Percentiles rank a stretch among this genome's conserved stretches.
phyloP scores from a whole-genome alignment of 2,329 filamentous ascomycete genomes.

The Chaetomiaceae sp. region DNA sequence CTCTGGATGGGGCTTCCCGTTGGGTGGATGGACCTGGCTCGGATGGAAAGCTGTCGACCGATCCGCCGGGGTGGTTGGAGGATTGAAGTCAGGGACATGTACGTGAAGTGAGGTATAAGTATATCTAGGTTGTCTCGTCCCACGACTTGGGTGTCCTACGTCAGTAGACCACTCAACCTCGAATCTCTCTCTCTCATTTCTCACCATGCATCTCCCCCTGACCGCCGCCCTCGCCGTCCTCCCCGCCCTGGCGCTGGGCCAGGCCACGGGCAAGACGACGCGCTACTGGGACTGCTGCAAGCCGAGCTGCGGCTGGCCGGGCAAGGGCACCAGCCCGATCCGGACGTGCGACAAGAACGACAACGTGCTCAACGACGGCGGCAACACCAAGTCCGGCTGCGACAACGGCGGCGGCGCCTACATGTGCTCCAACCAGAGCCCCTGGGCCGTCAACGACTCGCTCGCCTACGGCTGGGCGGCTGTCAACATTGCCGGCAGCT shows the following conservation, averaged over 20 bases:
- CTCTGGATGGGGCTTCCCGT: not conserved
- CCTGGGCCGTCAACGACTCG: conserved; percentile 47
- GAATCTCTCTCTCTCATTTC: not conserved
- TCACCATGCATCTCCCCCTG: conserved; percentile 25
- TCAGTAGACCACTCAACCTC: too few relatives aligned
- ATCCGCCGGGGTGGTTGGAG: not conserved
- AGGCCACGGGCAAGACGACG: conserved; percentile 32
- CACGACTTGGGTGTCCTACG: too few relatives aligned
- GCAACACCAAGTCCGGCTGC: conserved; percentile 33
- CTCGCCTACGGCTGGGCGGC: conserved; percentile 53
- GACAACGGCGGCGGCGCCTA: conserved; percentile 46
- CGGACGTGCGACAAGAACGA: conserved; percentile 46
- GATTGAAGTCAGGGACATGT: not conserved
- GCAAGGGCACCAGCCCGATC: conserved; percentile 44
- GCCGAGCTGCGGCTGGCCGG: conserved; percentile 51
- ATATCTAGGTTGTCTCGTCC: too few relatives aligned
- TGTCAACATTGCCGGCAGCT: conserved; percentile 41
- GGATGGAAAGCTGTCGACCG: not conserved
- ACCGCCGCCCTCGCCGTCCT: conserved; percentile 24
- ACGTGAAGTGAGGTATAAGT: not conserved
- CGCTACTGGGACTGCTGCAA: conserved; percentile 55
- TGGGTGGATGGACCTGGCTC: not conserved
- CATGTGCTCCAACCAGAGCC: conserved; percentile 49
- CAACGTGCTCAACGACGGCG: conserved; percentile 42
- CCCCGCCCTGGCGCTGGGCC: conserved; percentile 22